Evolutionary conservation across 352 stramenopile species (phyloP).

Genomic region (Globisporangium perplexum): DNA sequence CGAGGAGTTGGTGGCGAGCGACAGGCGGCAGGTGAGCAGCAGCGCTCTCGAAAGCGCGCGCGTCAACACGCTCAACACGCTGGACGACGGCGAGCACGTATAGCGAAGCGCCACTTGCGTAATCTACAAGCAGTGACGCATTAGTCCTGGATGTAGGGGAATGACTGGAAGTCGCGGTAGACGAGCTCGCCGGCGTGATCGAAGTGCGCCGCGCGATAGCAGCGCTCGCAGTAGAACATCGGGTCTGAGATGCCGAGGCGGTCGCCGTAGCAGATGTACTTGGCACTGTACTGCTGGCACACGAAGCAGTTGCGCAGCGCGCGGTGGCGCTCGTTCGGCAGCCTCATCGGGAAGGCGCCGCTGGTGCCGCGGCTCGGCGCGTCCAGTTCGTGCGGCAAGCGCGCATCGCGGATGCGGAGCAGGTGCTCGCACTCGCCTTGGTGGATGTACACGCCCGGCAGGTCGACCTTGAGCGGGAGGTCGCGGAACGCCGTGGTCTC

Average conservation of each 20-base stretch:
- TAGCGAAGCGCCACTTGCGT: not conserved
- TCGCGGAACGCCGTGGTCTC: constrained; percentile 47
- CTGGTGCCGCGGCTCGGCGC: constrained; percentile 12
- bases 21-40: not conserved
- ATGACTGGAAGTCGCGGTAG: constrained; percentile 68
- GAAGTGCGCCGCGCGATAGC: constrained; percentile 65
- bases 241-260: constrained; percentile 52
- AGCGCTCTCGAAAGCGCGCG: not conserved
- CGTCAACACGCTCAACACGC: constrained; percentile 9
- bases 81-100: constrained; percentile 7
- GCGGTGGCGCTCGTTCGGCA: constrained; percentile 44
- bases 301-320: constrained; percentile 65
- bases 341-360: constrained; percentile 48
- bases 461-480: constrained; percentile 44
- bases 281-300: constrained; percentile 71
- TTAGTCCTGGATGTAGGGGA: constrained; percentile 72
- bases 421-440: constrained; percentile 77
- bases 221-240: constrained; percentile 78
- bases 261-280: constrained; percentile 76
- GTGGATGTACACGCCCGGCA: constrained; percentile 64
- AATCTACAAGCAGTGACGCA: no score
- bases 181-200: constrained; percentile 41
- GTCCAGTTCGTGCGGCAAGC: constrained; percentile 51
- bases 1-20: not conserved
- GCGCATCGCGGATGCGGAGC: constrained; percentile 53